Base-by-base conservation (phyloP, 2,329 filamentous ascomycete species). In the Colletotrichum caudatum region DNA sequence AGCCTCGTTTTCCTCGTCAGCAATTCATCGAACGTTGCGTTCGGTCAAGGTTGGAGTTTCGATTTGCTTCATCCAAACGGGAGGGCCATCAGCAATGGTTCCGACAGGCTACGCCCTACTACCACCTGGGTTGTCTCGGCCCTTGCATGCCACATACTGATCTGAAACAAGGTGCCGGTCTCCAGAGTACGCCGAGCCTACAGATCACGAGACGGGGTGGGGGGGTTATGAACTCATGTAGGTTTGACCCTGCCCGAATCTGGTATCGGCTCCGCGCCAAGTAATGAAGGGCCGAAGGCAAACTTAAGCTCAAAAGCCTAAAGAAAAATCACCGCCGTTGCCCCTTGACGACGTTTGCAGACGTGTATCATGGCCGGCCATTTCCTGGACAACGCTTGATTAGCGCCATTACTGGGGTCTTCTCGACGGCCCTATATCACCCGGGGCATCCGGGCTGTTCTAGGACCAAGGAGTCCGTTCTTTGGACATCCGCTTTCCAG, bases 161-260 rank as follows among this genome's bases (percentile, higher is more conserved):
- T 20, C n/a, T 39, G 33, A 62, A 51, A 51, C 33, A 4, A 62
- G 23, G 11, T 35, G 4, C n/a, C 11, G 20, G 5, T 12, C 23
- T 18, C n/a, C 5, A 4, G 9, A 23, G 16, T 41, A 37, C 33
- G 12, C 23, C 48, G 33, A 53, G 12, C 29, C 3, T 11, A n/a
- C 46, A 12, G 23, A 23, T 12, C 48, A 26, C 48, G 26, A 53
- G 46, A 53, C 48, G 18, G 23, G n/a, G n/a, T n/a, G n/a, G n/a
- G n/a, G n/a, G 60, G n/a, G 37, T 14, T 8, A 41, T 51, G 6
- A 39, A n/a, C 16, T 26, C 20, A n/a, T 16, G 29, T 16, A 33
- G 35, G 39, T 63, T 63, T 29, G 60, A 53, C n/a, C 41, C 48
- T 23, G 9, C n/a, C n/a, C 5, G 46, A n/a, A 50, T 62, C 46